Evolutionary conservation across 495 filamentous ascomycete species (phyloP).

Genomic region (Talaromyces proteolyticus): DNA sequence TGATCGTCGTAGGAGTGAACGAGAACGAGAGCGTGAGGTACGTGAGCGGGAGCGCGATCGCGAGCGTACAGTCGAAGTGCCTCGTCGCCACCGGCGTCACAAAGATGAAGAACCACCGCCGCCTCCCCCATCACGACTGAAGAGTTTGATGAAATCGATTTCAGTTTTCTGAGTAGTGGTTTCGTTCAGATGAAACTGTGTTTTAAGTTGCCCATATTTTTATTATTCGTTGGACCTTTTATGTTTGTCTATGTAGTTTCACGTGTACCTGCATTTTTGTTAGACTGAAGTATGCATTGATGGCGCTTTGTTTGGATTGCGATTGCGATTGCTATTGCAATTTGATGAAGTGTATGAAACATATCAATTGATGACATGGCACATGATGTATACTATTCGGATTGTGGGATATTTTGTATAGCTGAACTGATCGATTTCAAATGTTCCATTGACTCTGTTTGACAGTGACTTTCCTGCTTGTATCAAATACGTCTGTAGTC

Average conservation of each 20-base stretch:
- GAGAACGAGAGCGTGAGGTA: neutral
- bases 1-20: neutral
- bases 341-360: conserved; percentile 12
- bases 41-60: neutral
- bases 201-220: neutral
- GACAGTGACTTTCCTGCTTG: conserved; percentile 10
- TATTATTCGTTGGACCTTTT: neutral
- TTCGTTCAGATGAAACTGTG: neutral
- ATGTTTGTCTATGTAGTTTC: neutral
- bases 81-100: conserved; percentile 19
- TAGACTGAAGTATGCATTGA: conserved; percentile 10
- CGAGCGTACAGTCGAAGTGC: conserved; percentile 11
- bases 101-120: conserved; percentile 28
- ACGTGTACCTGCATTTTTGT: neutral
- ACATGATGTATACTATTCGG: neutral
- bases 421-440: neutral
- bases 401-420: neutral
- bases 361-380: neutral
- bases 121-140: conserved; percentile 27
- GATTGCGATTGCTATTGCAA: neutral
- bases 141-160: conserved; percentile 25
- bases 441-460: too few relatives aligned
- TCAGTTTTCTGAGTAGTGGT: conserved; percentile 2
- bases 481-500: too few relatives aligned
- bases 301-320: neutral